Conservation (phyloP, 2,329 filamentous ascomycete genomes). For the Tolypocladium ophioglossoides region DNA sequence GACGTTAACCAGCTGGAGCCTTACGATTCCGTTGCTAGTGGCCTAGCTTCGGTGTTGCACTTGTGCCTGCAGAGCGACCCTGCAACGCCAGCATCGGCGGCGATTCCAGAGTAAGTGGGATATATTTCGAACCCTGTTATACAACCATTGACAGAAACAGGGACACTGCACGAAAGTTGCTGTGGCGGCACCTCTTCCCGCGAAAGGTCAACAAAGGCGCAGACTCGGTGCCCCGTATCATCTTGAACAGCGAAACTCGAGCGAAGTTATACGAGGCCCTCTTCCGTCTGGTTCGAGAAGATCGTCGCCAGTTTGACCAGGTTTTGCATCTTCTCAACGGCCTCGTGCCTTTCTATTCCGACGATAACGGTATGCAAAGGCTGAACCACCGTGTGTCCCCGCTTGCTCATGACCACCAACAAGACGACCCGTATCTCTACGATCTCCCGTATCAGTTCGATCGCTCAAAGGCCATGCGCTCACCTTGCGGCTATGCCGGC, state of each 20-base stretch:
- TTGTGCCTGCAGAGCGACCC: conserved; percentile 18
- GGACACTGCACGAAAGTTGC: conserved; percentile 30
- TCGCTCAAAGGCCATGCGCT: conserved; percentile 56
- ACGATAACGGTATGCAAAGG: conserved; percentile 25
- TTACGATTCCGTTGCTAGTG: conserved; percentile 17
- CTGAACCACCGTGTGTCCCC: background rate
- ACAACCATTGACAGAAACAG: conserved; percentile 9
- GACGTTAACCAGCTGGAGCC: conserved; percentile 15
- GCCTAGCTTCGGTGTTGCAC: conserved; percentile 18
- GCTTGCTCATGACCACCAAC: background rate
- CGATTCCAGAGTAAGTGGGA: conserved; percentile 15
- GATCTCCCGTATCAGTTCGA: conserved; percentile 55
- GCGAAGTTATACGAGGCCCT: conserved; percentile 51
- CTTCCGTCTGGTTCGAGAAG: conserved; percentile 41
- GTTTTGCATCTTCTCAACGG: conserved; percentile 33
- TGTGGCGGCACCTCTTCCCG: conserved; percentile 59
- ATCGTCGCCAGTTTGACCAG: conserved; percentile 33
- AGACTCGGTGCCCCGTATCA: conserved; percentile 22
- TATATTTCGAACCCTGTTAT: background rate
- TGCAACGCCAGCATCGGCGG: conserved; percentile 10
- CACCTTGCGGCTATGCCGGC: conserved; percentile 74
- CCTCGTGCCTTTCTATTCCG: conserved; percentile 26
- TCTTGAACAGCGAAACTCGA: conserved; percentile 46
- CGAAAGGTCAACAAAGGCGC: conserved; percentile 1
- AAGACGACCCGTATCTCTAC: conserved; percentile 44